Evolutionary conservation across 2,329 filamentous ascomycete genomes (phyloP), one percentile per base, ranked within the genome.

Genomic region (Alternaria ventricosa): DNA sequence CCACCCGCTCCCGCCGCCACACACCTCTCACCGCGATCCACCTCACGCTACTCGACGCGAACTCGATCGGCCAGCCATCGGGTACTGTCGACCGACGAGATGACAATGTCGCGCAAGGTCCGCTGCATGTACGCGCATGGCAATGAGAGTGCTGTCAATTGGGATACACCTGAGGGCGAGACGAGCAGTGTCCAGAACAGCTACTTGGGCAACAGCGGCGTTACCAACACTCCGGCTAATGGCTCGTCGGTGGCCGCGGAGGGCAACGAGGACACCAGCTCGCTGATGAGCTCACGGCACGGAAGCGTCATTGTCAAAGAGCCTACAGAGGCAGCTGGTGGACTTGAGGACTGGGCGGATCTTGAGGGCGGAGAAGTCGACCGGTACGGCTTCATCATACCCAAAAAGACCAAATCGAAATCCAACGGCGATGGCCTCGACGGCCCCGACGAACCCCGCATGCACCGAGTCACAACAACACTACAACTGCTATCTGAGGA

Each of bases 261-360:
- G 25, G 66, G 59, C 28, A 70, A 66, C 50, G 79, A 73, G 54
- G 78, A 68, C 70, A 57, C 67, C 6, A 70, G 68, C 46, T 79
- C 76, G 3, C 66, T 78, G 10, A 58, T 71, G 25, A 77, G 74
- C 60, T 76, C 75, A 7, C 71, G 68, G 53, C 68, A 67, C 30
- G 71, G 63, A 51, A 75, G 70, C 54, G 67, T 57, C 30, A 83
- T 85, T 60, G 78, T 81, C 54, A 82, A 84, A 67, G 85, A 89
- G 66, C 80, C 84, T 11, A 80, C 83, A 54, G 88, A 90, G 76
- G 77, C 86, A 30, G 88, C 88, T 22, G 88, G 88, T 8, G 88
- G 88, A 3, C 84, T 89, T 53, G 88, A 90, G 67, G 88, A 90
- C 68, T 90, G 88, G 88, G 83, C 87, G 63, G 84, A 90, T 74